Base-by-base conservation (phyloP, 306 rosid species). In the Vicia sativa region DNA sequence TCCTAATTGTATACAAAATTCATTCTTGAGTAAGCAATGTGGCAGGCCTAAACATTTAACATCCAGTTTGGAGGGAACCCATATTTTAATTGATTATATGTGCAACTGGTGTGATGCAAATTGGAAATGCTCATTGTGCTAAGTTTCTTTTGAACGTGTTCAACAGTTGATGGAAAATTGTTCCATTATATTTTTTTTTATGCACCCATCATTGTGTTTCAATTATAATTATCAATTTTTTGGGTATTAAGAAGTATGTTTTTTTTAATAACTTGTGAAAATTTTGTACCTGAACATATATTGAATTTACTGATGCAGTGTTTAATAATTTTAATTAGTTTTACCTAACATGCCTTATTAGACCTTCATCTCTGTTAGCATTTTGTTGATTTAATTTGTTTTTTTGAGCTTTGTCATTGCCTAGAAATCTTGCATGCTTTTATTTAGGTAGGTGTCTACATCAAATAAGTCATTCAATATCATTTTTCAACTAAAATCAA, bases 1-100 rank as follows among this genome's bases (percentile, higher is more conserved):
- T 31, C 44, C 8, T 62, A 18, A n/a, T 67, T 80, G 77, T 75
- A 81, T 79, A 85, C 78, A 74, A 80, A 77, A 74, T 68, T 71
- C 68, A 67, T 80, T 76, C 70, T 71, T 45, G 54, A 74, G 70
- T 49, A 77, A 77, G 79, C 84, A 26, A 25, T 66, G 65, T 43
- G 80, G 84, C 29, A n/a, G 43, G 71, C 50, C 16, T 5, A 58
- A 58, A 56, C 65, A 29, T 78, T 77, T 72, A 67, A 57, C 71
- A 25, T 68, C 73, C 80, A 57, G 64, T 63, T 77, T 73, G 79
- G 53, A 74, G 70, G 53, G 81, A 74, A 56, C 71, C 69, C 48
- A 58, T 67, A 52, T 44, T 76, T 45, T 63, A 46, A 58, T 79
- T 76, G 77, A 19, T 38, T 61, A 61, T 19, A 61, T 15, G 62